These are phyloP conservation scores for Trichosporon faecale DNA, from an alignment of 1,284 basidiomycete genomes.

Conservation along the genomic window DNA sequence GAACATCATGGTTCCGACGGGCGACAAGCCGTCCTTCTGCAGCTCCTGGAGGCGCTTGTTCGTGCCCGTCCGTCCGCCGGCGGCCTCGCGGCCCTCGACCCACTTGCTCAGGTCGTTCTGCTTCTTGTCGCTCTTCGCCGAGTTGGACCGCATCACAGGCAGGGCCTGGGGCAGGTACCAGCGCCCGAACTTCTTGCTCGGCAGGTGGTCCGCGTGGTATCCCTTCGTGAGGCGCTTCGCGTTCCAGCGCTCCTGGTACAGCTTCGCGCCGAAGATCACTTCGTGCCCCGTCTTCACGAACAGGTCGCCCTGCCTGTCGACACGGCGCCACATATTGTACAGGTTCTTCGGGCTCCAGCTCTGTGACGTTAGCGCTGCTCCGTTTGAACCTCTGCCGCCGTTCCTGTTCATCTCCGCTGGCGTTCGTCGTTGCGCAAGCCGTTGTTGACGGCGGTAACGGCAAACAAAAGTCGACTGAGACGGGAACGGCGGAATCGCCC, in stretches of 20 bases:
- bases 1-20: slow-evolving; percentile 88
- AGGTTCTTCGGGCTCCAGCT: slow-evolving; percentile 78
- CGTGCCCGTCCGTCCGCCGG: slow-evolving; percentile 39
- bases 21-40: slow-evolving; percentile 60
- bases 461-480: background rate
- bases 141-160: slow-evolving; percentile 65
- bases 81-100: slow-evolving; percentile 54
- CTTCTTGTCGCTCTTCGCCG: slow-evolving; percentile 40
- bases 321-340: slow-evolving; percentile 72
- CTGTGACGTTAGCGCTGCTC: slow-evolving; percentile 52
- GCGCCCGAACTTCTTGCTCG: slow-evolving; percentile 87
- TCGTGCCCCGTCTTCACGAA: slow-evolving; percentile 51
- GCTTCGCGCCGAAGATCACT: slow-evolving; percentile 62
- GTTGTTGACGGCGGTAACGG: background rate
- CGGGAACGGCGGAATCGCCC: background rate
- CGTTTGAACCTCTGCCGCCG: background rate
- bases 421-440: too few species aligned
- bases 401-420: background rate
- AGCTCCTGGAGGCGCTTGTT: slow-evolving; percentile 58
- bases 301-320: slow-evolving; percentile 55
- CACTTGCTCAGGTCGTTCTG: slow-evolving; percentile 58
- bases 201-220: slow-evolving; percentile 95
- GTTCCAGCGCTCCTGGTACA: slow-evolving; percentile 91
- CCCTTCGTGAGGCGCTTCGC: slow-evolving; percentile 86
- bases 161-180: slow-evolving; percentile 88